Conservation (phyloP, 1,284 basidiomycete species). For the Athelia psychrophila region DNA sequence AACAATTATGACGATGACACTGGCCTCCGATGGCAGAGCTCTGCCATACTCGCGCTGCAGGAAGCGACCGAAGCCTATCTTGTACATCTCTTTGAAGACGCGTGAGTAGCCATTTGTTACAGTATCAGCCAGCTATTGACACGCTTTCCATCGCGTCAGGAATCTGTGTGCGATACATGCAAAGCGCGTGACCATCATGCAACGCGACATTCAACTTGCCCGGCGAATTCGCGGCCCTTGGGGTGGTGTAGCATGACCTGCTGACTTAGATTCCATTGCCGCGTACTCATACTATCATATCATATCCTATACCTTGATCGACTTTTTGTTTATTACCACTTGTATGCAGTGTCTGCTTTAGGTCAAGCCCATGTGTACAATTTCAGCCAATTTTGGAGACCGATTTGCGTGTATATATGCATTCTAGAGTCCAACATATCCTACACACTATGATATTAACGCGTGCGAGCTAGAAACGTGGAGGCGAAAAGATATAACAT, state of each 20-base stretch:
- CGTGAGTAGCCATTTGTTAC: conserved; percentile 55
- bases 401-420: too few species aligned
- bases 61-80: conserved; percentile 95
- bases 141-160: conserved; percentile 42
- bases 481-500: neutral
- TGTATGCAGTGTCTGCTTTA: too few species aligned
- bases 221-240: conserved; percentile 89
- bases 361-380: too few species aligned
- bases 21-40: conserved; percentile 88
- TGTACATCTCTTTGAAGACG: conserved; percentile 94
- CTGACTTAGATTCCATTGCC: conserved; percentile 3
- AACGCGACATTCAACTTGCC: conserved; percentile 94
- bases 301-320: too few species aligned
- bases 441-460: neutral
- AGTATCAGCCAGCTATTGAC: neutral
- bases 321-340: too few species aligned
- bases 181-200: conserved; percentile 98
- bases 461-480: neutral
- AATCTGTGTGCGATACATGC: conserved; percentile 98
- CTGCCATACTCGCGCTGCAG: conserved; percentile 87
- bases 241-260: conserved; percentile 49
- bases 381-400: too few species aligned
- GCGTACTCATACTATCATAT: too few species aligned
- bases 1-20: conserved; percentile 54
- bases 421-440: neutral